phyloP scores from a whole-genome alignment of 805 yeast genomes.

The Candida ulmi region DNA sequence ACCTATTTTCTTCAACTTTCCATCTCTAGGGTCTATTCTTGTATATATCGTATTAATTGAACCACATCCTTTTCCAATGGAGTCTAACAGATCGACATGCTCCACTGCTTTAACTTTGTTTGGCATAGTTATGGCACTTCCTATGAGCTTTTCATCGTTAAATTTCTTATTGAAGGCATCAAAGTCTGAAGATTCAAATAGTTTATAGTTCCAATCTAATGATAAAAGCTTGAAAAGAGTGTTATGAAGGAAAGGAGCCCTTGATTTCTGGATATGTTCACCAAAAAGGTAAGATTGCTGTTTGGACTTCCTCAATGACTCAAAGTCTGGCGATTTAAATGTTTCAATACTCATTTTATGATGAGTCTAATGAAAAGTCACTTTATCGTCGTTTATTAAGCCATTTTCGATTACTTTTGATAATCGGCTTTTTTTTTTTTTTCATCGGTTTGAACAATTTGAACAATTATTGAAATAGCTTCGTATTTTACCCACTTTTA shows the following conservation, averaged over 20 bases:
- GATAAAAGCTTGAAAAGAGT: slow-evolving; percentile 13
- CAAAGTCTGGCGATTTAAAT: slow-evolving; percentile 3
- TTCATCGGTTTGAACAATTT: too few species aligned
- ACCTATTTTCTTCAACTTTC: slow-evolving; percentile 12
- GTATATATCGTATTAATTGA: slow-evolving; percentile 22
- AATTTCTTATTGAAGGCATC: slow-evolving; percentile 11
- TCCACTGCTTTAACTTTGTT: slow-evolving; percentile 18
- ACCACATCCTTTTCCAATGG: slow-evolving; percentile 21
- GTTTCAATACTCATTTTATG: too few species aligned
- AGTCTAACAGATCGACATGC: slow-evolving; percentile 17
- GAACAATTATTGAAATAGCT: too few species aligned
- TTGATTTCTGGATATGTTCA: slow-evolving; percentile 18
- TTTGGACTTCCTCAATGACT: neutral
- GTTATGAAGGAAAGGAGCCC: slow-evolving; percentile 21
- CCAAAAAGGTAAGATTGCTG: slow-evolving; percentile 20
- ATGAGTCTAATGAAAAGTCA: too few species aligned
- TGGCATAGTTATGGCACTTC: slow-evolving; percentile 23
- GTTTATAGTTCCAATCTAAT: slow-evolving; percentile 18
- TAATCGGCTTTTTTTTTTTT: too few species aligned
- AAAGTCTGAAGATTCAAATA: slow-evolving; percentile 18
- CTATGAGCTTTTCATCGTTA: slow-evolving; percentile 10
- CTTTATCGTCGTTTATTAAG: too few species aligned
- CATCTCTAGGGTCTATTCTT: slow-evolving; percentile 5
- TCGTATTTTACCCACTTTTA: too few species aligned
- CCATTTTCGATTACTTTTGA: too few species aligned